These are phyloP conservation scores for Poa pratensis DNA, from an alignment of 176 grass and related monocot genomes.

Conservation along the genomic window DNA sequence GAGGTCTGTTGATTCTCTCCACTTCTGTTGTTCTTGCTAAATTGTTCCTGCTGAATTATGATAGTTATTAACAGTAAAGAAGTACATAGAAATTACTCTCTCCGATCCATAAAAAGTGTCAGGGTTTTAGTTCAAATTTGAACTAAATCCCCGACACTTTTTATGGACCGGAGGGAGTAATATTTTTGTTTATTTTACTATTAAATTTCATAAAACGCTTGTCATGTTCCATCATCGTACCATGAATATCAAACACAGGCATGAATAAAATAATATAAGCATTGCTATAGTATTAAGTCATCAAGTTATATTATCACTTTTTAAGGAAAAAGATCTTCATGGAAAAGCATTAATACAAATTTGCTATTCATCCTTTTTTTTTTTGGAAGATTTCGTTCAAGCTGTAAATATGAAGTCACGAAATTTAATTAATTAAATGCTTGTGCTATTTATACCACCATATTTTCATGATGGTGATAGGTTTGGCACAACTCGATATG, in stretches of 20 bases:
- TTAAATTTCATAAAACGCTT: slow-evolving; percentile 21
- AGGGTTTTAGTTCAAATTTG: too few species aligned
- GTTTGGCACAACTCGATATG: too few species aligned
- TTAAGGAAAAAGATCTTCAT: background rate
- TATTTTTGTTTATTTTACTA: slow-evolving; percentile 32
- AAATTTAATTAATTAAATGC: slow-evolving; percentile 1
- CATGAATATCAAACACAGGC: slow-evolving; percentile 32
- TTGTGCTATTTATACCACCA: too few species aligned
- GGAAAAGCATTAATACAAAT: background rate
- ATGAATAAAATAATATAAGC: slow-evolving; percentile 6
- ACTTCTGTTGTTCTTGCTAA: background rate
- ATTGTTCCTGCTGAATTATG: slow-evolving; percentile 1
- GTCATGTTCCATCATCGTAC: slow-evolving; percentile 7
- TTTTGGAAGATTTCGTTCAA: background rate
- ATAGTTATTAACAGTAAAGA: too few species aligned
- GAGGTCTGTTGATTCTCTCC: slow-evolving; percentile 61
- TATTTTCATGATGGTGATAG: too few species aligned
- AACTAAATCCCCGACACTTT: too few species aligned
- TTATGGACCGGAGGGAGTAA: too few species aligned
- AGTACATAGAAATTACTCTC: too few species aligned
- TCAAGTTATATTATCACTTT: background rate
- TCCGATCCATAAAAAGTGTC: too few species aligned
- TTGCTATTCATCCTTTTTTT: background rate
- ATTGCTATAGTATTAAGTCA: background rate
- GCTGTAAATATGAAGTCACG: background rate